Conservation (phyloP, 352 stramenopile species). For the Synura sp. region DNA sequence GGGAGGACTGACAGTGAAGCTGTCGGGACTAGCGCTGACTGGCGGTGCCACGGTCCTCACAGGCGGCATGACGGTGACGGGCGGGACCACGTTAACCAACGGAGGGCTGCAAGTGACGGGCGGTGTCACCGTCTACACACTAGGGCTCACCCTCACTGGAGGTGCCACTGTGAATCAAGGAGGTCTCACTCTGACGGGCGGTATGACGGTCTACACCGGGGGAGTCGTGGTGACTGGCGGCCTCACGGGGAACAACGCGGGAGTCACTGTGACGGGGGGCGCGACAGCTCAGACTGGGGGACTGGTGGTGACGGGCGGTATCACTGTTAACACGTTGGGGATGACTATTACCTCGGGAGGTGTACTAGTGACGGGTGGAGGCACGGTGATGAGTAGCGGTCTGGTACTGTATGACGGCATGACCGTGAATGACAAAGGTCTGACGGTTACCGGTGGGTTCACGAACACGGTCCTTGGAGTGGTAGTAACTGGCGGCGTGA, state of each 20-base stretch:
- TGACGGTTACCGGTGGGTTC: slow-evolving; percentile 2
- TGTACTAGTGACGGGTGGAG: background rate
- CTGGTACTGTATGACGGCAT: background rate
- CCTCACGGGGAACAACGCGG: background rate
- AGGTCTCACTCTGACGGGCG: background rate
- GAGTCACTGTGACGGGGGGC: background rate
- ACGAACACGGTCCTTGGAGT: no score
- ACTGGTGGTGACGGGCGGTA: background rate
- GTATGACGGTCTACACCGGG: background rate
- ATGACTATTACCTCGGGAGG: background rate
- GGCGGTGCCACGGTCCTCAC: background rate
- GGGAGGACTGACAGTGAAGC: background rate
- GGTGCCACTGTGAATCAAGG: background rate
- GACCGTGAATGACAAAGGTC: background rate
- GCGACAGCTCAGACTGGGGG: background rate
- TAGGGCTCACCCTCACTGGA: background rate
- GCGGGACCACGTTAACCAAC: background rate
- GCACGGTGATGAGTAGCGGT: background rate
- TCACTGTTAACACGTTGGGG: background rate
- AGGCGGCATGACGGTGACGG: background rate
- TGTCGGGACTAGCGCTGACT: background rate
- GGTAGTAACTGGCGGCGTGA: background rate
- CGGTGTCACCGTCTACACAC: background rate
- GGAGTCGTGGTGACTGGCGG: background rate
- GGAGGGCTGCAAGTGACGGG: background rate